These are phyloP conservation scores for Pyrus bretschneideri DNA, from an alignment of 306 rosid genomes.

Conservation along the genomic window DNA sequence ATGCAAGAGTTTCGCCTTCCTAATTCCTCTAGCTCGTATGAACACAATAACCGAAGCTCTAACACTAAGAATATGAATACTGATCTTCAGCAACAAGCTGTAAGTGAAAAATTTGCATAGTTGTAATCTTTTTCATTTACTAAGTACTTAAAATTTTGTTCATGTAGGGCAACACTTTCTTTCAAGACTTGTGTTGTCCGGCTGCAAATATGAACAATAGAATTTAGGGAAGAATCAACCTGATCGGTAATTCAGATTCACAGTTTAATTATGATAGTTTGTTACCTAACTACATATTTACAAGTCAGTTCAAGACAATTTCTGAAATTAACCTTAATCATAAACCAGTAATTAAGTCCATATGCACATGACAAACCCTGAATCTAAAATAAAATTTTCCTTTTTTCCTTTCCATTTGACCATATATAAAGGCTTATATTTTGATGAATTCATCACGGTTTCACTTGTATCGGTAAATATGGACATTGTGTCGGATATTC, in stretches of 20 bases:
- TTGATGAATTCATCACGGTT: neutral
- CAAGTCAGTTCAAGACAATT: neutral
- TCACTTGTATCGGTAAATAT: constrained; percentile 56
- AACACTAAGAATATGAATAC: constrained; percentile 1
- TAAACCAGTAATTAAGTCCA: neutral
- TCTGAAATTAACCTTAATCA: neutral
- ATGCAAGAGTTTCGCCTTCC: constrained; percentile 98
- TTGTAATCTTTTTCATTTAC: neutral
- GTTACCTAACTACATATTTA: no score
- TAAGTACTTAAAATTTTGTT: neutral
- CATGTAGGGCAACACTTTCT: no score
- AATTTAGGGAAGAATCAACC: no score
- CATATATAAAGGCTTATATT: neutral
- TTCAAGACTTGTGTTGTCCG: neutral
- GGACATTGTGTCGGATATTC: constrained; percentile 89
- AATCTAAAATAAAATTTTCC: neutral
- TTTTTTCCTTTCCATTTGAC: neutral
- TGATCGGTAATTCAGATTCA: no score
- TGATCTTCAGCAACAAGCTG: constrained; percentile 52
- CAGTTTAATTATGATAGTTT: no score
- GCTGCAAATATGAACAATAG: neutral
- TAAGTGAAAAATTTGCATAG: constrained; percentile 17
- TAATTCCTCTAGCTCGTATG: neutral
- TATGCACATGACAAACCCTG: no score
- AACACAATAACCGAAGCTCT: neutral